These are phyloP conservation scores for Bacterosira constricta DNA, from an alignment of 108 stramenopile genomes.

Conservation along the genomic window DNA sequence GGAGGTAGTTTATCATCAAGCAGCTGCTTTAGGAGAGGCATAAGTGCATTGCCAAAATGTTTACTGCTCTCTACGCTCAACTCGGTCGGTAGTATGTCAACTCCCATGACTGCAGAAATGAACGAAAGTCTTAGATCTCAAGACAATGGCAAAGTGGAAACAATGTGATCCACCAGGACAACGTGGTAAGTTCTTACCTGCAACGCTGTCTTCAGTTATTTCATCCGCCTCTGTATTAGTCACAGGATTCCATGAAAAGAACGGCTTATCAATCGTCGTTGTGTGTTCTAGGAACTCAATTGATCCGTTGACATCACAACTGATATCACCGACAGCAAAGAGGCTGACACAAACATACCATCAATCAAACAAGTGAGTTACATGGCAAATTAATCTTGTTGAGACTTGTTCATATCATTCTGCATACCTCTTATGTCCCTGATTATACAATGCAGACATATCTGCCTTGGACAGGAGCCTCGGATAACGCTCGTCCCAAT, in stretches of 20 bases:
- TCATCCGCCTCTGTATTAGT: slow-evolving; percentile 49
- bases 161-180: neutral
- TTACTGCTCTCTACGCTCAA: slow-evolving; percentile 74
- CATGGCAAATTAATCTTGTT: neutral
- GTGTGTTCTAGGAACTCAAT: slow-evolving; percentile 74
- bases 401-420: neutral
- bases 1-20: slow-evolving; percentile 20
- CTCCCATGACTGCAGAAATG: slow-evolving; percentile 55
- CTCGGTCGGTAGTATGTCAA: slow-evolving; percentile 88
- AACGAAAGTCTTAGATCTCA: neutral
- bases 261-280: slow-evolving; percentile 82
- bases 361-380: neutral
- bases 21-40: slow-evolving; percentile 57
- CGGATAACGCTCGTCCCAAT: slow-evolving; percentile 89
- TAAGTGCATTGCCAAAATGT: slow-evolving; percentile 84
- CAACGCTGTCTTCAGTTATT: slow-evolving; percentile 56
- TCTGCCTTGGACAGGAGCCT: slow-evolving; percentile 70
- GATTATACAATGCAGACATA: slow-evolving; percentile 45
- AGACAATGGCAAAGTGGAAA: neutral
- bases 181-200: no score
- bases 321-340: slow-evolving; percentile 75
- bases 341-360: slow-evolving; percentile 35
- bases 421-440: slow-evolving; percentile 47
- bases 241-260: slow-evolving; percentile 68
- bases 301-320: slow-evolving; percentile 79